Base-by-base conservation (phyloP, 2,329 filamentous ascomycete genomes). In the Phialophora macrospora region DNA sequence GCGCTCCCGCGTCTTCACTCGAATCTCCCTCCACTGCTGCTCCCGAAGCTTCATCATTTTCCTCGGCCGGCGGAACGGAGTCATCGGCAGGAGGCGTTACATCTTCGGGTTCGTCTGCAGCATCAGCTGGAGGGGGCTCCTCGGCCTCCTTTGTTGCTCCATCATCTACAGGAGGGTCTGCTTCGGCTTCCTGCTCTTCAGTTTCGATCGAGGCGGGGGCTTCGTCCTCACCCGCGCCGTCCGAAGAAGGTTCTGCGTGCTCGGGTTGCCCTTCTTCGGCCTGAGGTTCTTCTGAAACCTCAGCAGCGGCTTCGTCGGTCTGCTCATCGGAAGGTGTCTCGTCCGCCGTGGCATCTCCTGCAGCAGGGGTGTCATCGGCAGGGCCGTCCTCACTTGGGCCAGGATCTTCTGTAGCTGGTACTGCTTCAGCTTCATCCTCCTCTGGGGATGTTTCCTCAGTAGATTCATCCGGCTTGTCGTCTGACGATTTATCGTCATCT, bases 311-410 rank as follows among this genome's bases (percentile, higher is more conserved):
- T 60, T 68, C 64, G 5, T 51, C 58, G 12, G 65, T 6, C 32
- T 44, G 11, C 30, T 51, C 58, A 51, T 60, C 48, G 11, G 46
- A 14, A 24, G 30, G 14, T 30, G 24, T 22, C 8, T 32, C 17
- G 26, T 59, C 56, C 1, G 56, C 24, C 48, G 55, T 48, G 14
- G 56, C 32, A 24, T 52, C 65, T 63, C 65, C 58, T 26, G 32
- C n/a, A 12, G 2, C 63, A 64, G 63, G 34, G 56, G 59, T 57
- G 60, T 72, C 68, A 65, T 60, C 76, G 65, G 56, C 63, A 71
- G 64, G 71, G 61, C 60, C 65, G 65, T 49, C 60, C 63, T 68
- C 60, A 57, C 58, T 28, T 44, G 34, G 28, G 51, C 30, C 61
- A 46, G 60, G 20, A 46, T 54, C 61, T 22, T 65, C 60, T 30